phyloP scores from a whole-genome alignment of 345 rosid species.

The Psidium guajava region DNA sequence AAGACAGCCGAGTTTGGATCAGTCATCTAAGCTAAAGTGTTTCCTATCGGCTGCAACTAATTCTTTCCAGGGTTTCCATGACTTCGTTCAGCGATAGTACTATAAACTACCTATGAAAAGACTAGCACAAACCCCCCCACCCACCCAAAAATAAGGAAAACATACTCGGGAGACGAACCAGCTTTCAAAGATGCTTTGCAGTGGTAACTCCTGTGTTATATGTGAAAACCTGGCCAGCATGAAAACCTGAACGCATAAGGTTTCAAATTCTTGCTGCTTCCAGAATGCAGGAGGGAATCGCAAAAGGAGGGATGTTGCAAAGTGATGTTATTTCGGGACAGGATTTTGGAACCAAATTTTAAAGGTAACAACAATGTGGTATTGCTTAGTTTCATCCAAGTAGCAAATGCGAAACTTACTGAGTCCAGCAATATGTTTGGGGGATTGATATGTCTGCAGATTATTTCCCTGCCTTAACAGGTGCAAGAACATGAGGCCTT shows the following conservation, averaged over 20 bases:
- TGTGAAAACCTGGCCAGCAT: too few relatives aligned
- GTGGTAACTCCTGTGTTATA: not conserved
- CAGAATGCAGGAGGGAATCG: too few relatives aligned
- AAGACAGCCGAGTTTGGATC: not conserved
- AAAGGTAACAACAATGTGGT: too few relatives aligned
- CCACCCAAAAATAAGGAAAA: not conserved
- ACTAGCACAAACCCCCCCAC: not conserved
- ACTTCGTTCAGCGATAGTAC: not conserved
- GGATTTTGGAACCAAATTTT: not conserved
- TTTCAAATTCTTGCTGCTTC: too few relatives aligned
- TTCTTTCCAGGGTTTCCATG: not conserved
- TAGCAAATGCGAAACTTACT: not conserved
- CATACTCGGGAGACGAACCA: not conserved
- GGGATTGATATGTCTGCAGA: slow-evolving; percentile 7
- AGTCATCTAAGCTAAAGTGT: not conserved
- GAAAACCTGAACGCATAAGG: too few relatives aligned
- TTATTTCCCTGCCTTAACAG: not conserved
- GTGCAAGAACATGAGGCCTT: slow-evolving; percentile 7
- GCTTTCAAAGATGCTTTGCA: not conserved
- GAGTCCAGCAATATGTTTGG: slow-evolving; percentile 6
- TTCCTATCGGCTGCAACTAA: not conserved
- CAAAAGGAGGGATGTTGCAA: not conserved
- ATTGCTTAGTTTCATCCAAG: not conserved
- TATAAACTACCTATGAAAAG: not conserved
- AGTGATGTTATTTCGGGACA: not conserved